A percentile compares a stretch with the other conserved stretches of the same genome.
Evolutionary conservation across 2,329 filamentous ascomycete genomes (phyloP).

Genomic region (Botrytis pseudocinerea): DNA sequence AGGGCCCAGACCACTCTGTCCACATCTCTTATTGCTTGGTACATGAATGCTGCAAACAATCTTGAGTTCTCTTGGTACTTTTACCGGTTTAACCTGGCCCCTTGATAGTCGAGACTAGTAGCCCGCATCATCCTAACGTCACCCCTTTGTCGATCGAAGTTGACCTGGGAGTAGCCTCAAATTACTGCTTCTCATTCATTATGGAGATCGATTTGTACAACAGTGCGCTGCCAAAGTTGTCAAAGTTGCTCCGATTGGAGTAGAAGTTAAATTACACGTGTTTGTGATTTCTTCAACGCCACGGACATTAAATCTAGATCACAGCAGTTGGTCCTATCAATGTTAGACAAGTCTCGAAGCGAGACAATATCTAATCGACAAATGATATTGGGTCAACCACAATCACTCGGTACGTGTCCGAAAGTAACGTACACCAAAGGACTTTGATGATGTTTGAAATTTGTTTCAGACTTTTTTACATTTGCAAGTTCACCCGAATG

Average conservation of each 20-base stretch:
- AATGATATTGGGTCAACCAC: constrained; percentile 14
- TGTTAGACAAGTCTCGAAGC: constrained; percentile 23
- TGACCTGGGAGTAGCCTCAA: background rate
- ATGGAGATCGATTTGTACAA: constrained; percentile 17
- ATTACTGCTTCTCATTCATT: background rate
- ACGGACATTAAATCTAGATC: constrained; percentile 10
- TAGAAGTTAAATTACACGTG: constrained; percentile 21
- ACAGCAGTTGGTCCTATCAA: constrained; percentile 22
- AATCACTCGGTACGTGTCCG: constrained; percentile 11
- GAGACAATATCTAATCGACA: constrained; percentile 13
- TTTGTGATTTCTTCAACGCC: constrained; percentile 11
- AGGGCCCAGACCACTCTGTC: constrained; percentile 13
- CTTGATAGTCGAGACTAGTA: background rate
- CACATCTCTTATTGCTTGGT: background rate
- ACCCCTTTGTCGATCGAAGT: background rate
- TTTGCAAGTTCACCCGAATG: background rate
- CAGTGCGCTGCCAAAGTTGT: constrained; percentile 16
- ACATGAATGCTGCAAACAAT: background rate
- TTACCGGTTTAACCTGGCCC: constrained; percentile 3
- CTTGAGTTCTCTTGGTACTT: background rate
- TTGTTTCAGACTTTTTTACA: background rate
- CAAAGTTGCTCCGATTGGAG: constrained; percentile 18
- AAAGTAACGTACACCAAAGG: constrained; percentile 11
- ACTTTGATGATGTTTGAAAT: background rate
- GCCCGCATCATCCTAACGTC: background rate